Conservation (phyloP, 2,329 filamentous ascomycete species). For the Neurospora crassa region DNA sequence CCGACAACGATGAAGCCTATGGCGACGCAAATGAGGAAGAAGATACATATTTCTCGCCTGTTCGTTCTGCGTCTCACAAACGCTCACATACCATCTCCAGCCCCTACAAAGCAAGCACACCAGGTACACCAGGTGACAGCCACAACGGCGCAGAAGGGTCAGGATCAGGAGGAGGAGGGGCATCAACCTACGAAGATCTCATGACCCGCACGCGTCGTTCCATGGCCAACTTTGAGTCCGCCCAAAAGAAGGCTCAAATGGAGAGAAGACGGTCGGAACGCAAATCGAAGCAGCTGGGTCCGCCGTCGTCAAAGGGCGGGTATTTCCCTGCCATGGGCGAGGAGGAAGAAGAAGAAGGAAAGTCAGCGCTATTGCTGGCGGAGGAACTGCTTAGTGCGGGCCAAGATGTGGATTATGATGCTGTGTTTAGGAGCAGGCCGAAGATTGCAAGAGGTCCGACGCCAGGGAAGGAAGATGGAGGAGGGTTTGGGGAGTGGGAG, state of each 20-base stretch:
- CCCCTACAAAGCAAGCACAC: conserved; percentile 17
- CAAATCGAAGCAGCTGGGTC: conserved; percentile 28
- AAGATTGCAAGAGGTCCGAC: conserved; percentile 69
- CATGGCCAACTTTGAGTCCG: conserved; percentile 53
- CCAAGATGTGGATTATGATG: conserved; percentile 63
- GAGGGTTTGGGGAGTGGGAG: conserved; percentile 4
- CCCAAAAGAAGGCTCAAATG: conserved; percentile 49
- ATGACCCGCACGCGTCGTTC: conserved; percentile 48
- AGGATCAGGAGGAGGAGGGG: background rate
- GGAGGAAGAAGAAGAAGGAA: conserved; percentile 29
- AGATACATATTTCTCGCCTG: conserved; percentile 2
- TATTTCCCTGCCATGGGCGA: conserved; percentile 41
- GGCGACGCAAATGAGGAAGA: conserved; percentile 23
- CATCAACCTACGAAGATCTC: conserved; percentile 35
- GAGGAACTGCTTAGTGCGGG: conserved; percentile 57
- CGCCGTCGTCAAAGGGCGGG: conserved; percentile 15
- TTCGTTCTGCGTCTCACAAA: conserved; percentile 10
- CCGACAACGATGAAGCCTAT: conserved; percentile 19
- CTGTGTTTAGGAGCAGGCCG: conserved; percentile 77
- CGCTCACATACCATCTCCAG: conserved; percentile 8
- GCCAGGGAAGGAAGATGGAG: conserved; percentile 26
- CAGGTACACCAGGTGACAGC: background rate
- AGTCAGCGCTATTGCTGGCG: conserved; percentile 39
- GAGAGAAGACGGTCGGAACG: conserved; percentile 43
- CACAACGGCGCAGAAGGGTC: background rate